phyloP scores from a whole-genome alignment of 2,329 filamentous ascomycete species.

The Herpotrichia juniperi region DNA sequence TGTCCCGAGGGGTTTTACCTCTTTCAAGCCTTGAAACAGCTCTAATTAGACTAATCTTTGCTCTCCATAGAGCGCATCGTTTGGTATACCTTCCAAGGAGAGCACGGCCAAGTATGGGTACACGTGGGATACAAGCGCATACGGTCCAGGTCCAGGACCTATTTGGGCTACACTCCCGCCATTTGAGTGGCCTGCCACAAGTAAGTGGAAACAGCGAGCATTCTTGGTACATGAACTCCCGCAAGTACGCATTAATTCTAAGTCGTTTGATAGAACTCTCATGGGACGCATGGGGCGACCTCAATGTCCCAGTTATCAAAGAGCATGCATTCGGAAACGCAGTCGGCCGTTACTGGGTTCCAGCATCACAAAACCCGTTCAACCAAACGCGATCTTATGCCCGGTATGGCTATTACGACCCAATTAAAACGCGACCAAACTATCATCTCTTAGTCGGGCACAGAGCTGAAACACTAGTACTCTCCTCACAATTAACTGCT shows the following conservation, averaged over 20 bases:
- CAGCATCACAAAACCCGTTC: conserved; percentile 7
- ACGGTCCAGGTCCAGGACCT: not conserved
- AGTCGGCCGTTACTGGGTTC: conserved; percentile 6
- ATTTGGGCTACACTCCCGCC: conserved; percentile 5
- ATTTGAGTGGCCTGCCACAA: conserved; percentile 5
- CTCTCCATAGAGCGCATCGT: not conserved
- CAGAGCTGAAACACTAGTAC: conserved; percentile 1
- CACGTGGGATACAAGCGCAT: conserved; percentile 4
- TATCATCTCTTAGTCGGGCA: not conserved
- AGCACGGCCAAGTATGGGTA: conserved; percentile 3
- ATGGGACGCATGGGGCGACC: conserved; percentile 3
- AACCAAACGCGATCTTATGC: conserved; percentile 2
- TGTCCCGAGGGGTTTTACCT: too few relatives aligned
- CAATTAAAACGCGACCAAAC: not conserved
- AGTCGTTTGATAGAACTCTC: not conserved
- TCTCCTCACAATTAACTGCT: not conserved
- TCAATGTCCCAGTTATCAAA: conserved; percentile 1
- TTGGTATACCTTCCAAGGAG: not conserved
- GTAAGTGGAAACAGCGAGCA: not conserved
- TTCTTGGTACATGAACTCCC: not conserved
- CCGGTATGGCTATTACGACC: not conserved
- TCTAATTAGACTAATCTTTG: not conserved
- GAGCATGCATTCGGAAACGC: conserved; percentile 6
- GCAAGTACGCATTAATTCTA: not conserved
- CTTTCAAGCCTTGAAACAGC: not conserved